A percentile compares a stretch with the other conserved stretches of the same genome.
These are phyloP conservation scores for Tetrapisispora pingtungensis DNA, from an alignment of 805 yeast genomes.

Conservation along the genomic window DNA sequence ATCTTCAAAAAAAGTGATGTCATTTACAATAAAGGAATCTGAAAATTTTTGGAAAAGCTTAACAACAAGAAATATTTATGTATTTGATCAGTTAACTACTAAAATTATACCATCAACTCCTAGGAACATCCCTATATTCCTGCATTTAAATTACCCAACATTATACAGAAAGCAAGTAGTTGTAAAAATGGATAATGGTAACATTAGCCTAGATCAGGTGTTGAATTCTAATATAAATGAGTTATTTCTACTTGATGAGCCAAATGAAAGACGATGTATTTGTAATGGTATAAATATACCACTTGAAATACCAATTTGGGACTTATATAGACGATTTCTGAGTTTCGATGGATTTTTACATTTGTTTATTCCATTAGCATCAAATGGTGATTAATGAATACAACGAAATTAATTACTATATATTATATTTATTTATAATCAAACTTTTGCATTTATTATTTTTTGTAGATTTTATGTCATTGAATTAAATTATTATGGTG, in stretches of 20 bases:
- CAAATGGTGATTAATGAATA: background rate
- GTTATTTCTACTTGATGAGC: constrained; percentile 33
- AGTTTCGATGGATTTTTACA: constrained; percentile 63
- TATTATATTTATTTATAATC: too few species aligned
- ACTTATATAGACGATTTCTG: constrained; percentile 36
- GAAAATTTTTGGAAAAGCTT: constrained; percentile 47
- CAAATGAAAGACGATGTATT: constrained; percentile 32
- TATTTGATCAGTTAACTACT: constrained; percentile 16
- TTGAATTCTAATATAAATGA: constrained; percentile 37
- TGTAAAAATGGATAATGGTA: constrained; percentile 5
- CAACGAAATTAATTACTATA: too few species aligned
- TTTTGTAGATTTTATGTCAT: background rate
- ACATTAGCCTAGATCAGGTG: constrained; percentile 31
- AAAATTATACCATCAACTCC: constrained; percentile 13
- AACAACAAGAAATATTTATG: constrained; percentile 15
- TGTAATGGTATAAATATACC: constrained; percentile 50
- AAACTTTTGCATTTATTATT: too few species aligned
- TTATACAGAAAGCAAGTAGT: constrained; percentile 31
- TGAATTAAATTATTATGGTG: background rate
- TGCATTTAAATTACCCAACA: constrained; percentile 28
- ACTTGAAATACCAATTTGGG: constrained; percentile 34
- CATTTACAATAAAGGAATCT: constrained; percentile 54
- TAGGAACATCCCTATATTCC: constrained; percentile 10
- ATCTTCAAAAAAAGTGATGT: constrained; percentile 72
- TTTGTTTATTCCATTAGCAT: constrained; percentile 2